Base-by-base conservation (phyloP, 257 asterid genomes). In the Asclepias syriaca region DNA sequence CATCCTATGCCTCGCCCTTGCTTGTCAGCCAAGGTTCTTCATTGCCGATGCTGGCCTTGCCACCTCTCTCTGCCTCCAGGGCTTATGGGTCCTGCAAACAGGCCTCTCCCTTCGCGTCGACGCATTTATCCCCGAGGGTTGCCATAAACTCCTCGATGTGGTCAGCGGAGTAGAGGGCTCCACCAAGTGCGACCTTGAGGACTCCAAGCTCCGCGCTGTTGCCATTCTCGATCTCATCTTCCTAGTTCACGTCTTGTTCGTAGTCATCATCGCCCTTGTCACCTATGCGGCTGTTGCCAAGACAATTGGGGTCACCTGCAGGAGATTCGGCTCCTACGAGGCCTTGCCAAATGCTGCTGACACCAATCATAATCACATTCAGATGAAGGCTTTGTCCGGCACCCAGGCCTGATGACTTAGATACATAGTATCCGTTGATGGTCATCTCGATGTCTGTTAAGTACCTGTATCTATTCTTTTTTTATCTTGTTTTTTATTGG, bases 81-180 rank as follows among this genome's bases (percentile, higher is more conserved):
- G 97, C 2, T 82, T 91, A 8, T 93, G 98, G 97, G 90, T 88
- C 24, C 81, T 93, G 46, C 98, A 93, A 82, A 88, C 96, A 0
- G 97, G 98, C 29, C 90, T 91, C 22, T 84, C 96, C 9, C 89
- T 91, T 45, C 89, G 91, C 32, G 96, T 93, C 0, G 97, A 93
- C n/a, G 96, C 96, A 5, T 93, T 93, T 77, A 87, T 93, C 43
- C 98, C 98, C 0, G 95, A 89, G 73, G 98, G 98, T 37, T 93
- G 98, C 82, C 98, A 93, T 84, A 89, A 89, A 89, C 82, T 93
- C 65, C 85, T 93, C 1, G 98, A 91, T 61, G 98, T 91, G 15
- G 89, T 89, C 51, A 89, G 88, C 68, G 97, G 98, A 12, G 92
- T 93, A 15, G 97, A 93, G 77, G 97, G 98, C n/a, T 89, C 96